Conservation (phyloP, 345 rosid genomes). For the Carallia pectinifolia region DNA sequence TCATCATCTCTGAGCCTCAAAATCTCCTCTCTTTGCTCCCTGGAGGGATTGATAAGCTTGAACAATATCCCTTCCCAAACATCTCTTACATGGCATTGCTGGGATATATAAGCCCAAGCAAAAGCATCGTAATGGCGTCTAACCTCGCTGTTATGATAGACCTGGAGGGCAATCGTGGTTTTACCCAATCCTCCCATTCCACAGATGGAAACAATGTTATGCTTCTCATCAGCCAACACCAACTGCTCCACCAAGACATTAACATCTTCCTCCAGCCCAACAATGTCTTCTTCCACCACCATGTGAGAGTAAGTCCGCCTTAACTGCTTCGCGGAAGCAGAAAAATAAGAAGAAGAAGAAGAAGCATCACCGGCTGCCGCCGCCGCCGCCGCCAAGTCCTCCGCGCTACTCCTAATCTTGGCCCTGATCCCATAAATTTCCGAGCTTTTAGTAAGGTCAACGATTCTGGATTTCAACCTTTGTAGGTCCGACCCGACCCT, state of each 20-base stretch:
- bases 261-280: slow-evolving; percentile 34
- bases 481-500: slow-evolving; percentile 25
- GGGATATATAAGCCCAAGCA: slow-evolving; percentile 46
- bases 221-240: neutral
- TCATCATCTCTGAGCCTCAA: slow-evolving; percentile 34
- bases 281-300: slow-evolving; percentile 26
- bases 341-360: neutral
- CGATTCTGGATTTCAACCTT: slow-evolving; percentile 33
- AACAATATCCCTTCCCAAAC: slow-evolving; percentile 34
- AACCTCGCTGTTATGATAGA: slow-evolving; percentile 21
- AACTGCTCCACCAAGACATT: slow-evolving; percentile 20
- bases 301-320: slow-evolving; percentile 32
- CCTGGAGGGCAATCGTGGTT: slow-evolving; percentile 42
- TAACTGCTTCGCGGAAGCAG: slow-evolving; percentile 14
- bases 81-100: slow-evolving; percentile 26
- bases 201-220: slow-evolving; percentile 26
- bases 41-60: slow-evolving; percentile 23
- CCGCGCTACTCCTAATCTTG: slow-evolving; percentile 1
- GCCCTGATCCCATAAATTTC: slow-evolving; percentile 29
- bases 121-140: slow-evolving; percentile 23
- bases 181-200: slow-evolving; percentile 61
- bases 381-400: neutral
- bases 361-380: too few relatives aligned
- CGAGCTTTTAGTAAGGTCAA: slow-evolving; percentile 34
- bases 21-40: slow-evolving; percentile 28